phyloP scores from a whole-genome alignment of 1,139 yeast species.

The Kurtzmaniella quercitrusa region DNA sequence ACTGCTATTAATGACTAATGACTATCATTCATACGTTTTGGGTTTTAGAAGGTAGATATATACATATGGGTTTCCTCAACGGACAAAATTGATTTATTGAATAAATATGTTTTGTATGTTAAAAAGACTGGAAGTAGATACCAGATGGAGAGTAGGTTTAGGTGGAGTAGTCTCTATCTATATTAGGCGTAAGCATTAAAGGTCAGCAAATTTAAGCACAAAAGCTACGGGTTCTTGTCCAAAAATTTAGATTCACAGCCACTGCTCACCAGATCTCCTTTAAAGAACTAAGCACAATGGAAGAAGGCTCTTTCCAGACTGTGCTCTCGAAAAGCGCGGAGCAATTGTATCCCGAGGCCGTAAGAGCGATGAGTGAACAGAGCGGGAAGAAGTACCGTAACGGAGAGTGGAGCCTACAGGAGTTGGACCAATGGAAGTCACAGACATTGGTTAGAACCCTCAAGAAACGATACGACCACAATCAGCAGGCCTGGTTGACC shows the following conservation, averaged over 20 bases:
- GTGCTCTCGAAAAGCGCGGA: background rate
- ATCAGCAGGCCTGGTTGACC: constrained; percentile 24
- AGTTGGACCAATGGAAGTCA: constrained; percentile 36
- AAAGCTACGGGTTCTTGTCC: no score
- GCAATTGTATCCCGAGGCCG: constrained; percentile 8
- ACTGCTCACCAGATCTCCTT: no score
- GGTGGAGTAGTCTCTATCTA: no score
- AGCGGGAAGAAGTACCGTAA: constrained; percentile 13
- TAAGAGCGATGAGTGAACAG: constrained; percentile 14
- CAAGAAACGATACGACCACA: constrained; percentile 15
- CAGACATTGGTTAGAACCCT: constrained; percentile 22
- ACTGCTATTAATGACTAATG: constrained; percentile 40
- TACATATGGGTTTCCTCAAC: constrained; percentile 38
- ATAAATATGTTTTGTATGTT: constrained; percentile 6
- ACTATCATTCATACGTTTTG: constrained; percentile 11
- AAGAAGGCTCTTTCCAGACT: background rate
- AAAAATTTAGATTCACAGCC: no score
- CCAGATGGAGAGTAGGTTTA: no score
- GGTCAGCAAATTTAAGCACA: no score
- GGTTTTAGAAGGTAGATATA: constrained; percentile 17
- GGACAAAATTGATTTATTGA: constrained; percentile 16
- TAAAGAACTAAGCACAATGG: background rate
- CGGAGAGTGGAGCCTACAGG: constrained; percentile 22
- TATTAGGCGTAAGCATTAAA: no score
- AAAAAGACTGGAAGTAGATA: background rate